phyloP scores from a whole-genome alignment of 2,329 filamentous ascomycete genomes.

The Pseudocercospora eumusae region DNA sequence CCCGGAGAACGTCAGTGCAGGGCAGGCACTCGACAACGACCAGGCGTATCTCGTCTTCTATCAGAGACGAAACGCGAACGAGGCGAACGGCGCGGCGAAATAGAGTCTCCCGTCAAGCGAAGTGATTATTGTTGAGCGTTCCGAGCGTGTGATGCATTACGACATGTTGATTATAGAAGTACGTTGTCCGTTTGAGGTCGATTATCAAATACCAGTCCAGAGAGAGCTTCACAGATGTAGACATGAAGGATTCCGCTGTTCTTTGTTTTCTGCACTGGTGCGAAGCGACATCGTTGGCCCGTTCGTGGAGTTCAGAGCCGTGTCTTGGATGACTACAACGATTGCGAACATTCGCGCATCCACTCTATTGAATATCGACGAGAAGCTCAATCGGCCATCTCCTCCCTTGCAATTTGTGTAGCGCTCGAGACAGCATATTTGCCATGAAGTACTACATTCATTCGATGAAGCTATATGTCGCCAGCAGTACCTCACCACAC shows the following conservation, averaged over 20 bases:
- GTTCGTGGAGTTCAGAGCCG: not conserved
- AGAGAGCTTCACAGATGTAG: not conserved
- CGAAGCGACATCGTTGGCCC: not conserved
- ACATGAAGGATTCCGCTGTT: not conserved
- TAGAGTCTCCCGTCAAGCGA: not conserved
- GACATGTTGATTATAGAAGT: not conserved
- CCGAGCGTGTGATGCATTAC: not conserved
- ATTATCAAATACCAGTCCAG: not conserved
- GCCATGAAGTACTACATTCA: no score
- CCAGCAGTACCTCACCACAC: no score
- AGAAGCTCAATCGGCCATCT: not conserved
- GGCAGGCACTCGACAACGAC: conserved; percentile 56
- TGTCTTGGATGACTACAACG: not conserved
- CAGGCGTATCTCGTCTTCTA: conserved; percentile 69
- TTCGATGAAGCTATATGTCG: no score
- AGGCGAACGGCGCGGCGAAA: conserved; percentile 12
- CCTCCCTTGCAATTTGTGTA: no score
- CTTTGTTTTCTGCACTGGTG: not conserved
- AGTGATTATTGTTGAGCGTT: not conserved
- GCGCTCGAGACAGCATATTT: no score
- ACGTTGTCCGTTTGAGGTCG: not conserved
- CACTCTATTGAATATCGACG: not conserved
- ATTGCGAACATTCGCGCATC: not conserved
- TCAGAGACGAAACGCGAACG: conserved; percentile 29
- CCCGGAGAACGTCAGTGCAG: conserved; percentile 50